phyloP scores from a whole-genome alignment of 805 yeast genomes.

The Torulaspora gathmanii region DNA sequence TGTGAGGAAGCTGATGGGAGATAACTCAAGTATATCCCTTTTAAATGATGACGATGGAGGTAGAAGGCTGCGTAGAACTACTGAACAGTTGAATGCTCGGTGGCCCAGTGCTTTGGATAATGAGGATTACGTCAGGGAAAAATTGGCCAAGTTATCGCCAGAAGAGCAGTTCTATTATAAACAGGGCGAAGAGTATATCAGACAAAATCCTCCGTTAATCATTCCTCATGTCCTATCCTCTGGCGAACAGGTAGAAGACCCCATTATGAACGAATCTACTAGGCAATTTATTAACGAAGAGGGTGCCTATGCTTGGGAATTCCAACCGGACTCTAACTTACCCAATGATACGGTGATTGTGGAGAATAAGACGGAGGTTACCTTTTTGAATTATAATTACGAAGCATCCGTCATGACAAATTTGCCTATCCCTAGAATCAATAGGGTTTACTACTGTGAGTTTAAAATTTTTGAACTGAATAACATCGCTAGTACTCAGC shows the following conservation, averaged over 20 bases:
- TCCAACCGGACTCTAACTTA: conserved; percentile 51
- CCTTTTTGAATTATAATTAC: conserved; percentile 50
- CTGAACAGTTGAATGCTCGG: conserved; percentile 18
- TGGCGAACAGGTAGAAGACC: conserved; percentile 26
- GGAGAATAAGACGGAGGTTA: conserved; percentile 58
- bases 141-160: conserved; percentile 53
- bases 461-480: conserved; percentile 72
- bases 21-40: conserved; percentile 15
- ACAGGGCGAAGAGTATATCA: conserved; percentile 39
- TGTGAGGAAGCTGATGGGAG: conserved; percentile 13
- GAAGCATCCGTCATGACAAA: conserved; percentile 73
- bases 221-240: conserved; percentile 32
- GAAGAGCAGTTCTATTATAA: conserved; percentile 39
- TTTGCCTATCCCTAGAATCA: conserved; percentile 75
- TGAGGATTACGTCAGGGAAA: conserved; percentile 54
- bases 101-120: conserved; percentile 62
- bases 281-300: conserved; percentile 67
- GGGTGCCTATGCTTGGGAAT: conserved; percentile 88
- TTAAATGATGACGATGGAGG: conserved; percentile 16
- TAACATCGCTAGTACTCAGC: conserved; percentile 37
- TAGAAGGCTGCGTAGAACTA: conserved; percentile 13
- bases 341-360: conserved; percentile 56
- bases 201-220: conserved; percentile 43
- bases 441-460: conserved; percentile 86
- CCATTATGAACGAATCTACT: conserved; percentile 35